Evolutionary conservation across 139 green algal species (phyloP).

Genomic region (Microglena sp.): DNA sequence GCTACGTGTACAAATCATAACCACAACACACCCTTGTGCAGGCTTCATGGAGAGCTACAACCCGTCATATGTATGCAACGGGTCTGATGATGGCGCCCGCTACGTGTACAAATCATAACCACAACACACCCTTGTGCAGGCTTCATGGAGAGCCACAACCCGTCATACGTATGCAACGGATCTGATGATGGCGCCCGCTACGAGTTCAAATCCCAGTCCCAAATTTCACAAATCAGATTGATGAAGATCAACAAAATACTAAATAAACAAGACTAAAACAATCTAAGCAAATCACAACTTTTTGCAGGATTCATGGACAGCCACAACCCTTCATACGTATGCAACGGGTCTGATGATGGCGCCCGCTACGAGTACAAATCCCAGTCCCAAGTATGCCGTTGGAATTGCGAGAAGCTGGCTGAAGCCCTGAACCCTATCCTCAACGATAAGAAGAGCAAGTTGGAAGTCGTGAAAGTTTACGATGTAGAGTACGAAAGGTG

Average conservation of each 20-base stretch:
- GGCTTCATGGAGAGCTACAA: slow-evolving; percentile 39
- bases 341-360: slow-evolving; percentile 47
- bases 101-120: slow-evolving; percentile 37
- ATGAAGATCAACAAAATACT: no score
- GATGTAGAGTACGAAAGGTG: slow-evolving; percentile 24
- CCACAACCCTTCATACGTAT: slow-evolving; percentile 32
- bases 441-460: slow-evolving; percentile 5
- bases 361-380: slow-evolving; percentile 38
- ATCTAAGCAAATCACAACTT: no score
- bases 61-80: slow-evolving; percentile 39
- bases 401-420: slow-evolving; percentile 41
- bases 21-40: no score
- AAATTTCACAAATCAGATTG: no score
- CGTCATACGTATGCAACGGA: slow-evolving; percentile 40
- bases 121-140: no score
- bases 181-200: slow-evolving; percentile 48
- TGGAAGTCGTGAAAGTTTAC: slow-evolving; percentile 18
- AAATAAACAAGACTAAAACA: no score
- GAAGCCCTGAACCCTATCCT: slow-evolving; percentile 29
- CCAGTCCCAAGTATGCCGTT: slow-evolving; percentile 28
- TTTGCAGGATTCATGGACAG: slow-evolving; percentile 39
- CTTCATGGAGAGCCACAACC: slow-evolving; percentile 37
- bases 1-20: no score
- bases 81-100: slow-evolving; percentile 41
- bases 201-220: slow-evolving; percentile 26